Evolutionary conservation across 192 early-diverging fungal genomes (phyloP), one percentile per base, ranked within the genome.

Genomic region (Coemansia asiatica): DNA sequence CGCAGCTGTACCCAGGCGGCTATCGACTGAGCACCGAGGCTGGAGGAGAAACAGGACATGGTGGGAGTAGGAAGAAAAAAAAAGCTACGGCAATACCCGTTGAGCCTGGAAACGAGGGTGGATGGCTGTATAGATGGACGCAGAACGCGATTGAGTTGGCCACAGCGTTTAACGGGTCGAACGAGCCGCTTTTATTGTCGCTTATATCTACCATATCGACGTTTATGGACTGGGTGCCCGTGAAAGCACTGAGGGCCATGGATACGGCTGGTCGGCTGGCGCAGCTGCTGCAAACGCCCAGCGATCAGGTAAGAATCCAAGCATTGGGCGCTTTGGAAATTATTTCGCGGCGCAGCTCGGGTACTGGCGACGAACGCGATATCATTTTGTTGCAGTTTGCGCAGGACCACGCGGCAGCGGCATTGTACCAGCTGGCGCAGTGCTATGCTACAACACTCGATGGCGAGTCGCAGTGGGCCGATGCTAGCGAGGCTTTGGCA

Each of bases 191-290:
- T 29, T 29, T 68, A 21, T 29, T 59, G 12, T 36, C 27, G 21
- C 38, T 67, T 1, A 25, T 75, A 12, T 63, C 68, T 5, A 75
- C 78, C 1, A 48, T 72, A 1, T 50, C 66, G 15, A 63, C 64
- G n/a, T 81, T 49, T 10, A 16, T 75, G 54, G 78, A 81, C 23
- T 81, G 78, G 78, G 28, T 75, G 40, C 78, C 78, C 2, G 27
- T 81, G 2, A 55, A 59, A 31, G 78, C 78, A 2, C 44, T 81
- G 16, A 60, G 25, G 5, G 61, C 69, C 27, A 69, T 63, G 8
- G 62, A 33, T 6, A 40, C 75, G 36, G 61, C 74, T 0, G 51
- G 54, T 19, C 63, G 66, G 31, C 59, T 81, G 10, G 69, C 66
- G 0, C 22, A 26, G 2, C 49, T 75, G 22, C 69, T 81, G 16